Conservation (phyloP, 176 grass and related monocot species). For the Miscanthus lutarioriparius region DNA sequence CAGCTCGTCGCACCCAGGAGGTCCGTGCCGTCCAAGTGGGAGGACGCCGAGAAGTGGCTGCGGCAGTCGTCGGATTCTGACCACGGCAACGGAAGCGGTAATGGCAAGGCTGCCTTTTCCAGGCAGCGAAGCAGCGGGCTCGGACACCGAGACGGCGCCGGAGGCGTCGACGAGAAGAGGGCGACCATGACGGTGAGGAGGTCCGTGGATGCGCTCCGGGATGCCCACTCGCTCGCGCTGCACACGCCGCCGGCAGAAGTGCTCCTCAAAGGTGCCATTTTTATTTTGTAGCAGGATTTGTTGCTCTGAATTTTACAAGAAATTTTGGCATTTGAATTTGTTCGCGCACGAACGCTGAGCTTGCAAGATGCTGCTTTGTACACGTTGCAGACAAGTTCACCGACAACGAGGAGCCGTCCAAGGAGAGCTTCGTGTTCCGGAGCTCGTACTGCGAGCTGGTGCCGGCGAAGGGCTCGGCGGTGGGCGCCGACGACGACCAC, state of each 20-base stretch:
- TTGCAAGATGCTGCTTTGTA: background rate
- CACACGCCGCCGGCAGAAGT: slow-evolving; percentile 55
- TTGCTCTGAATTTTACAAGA: background rate
- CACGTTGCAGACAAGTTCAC: slow-evolving; percentile 84
- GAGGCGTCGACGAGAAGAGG: slow-evolving; percentile 29
- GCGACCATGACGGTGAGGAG: slow-evolving; percentile 22
- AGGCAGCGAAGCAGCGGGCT: slow-evolving; percentile 41
- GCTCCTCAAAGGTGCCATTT: slow-evolving; percentile 78
- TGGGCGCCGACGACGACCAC: background rate
- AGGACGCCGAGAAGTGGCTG: slow-evolving; percentile 98
- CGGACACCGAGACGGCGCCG: slow-evolving; percentile 28
- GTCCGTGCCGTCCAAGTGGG: slow-evolving; percentile 93
- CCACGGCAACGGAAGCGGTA: background rate
- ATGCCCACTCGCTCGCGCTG: slow-evolving; percentile 40
- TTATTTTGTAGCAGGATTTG: background rate
- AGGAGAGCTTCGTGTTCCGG: slow-evolving; percentile 70
- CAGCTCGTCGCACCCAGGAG: slow-evolving; percentile 51
- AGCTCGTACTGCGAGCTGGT: slow-evolving; percentile 45
- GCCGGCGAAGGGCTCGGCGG: slow-evolving; percentile 13
- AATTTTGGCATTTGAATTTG: background rate
- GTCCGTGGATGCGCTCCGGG: slow-evolving; percentile 41
- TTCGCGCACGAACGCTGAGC: background rate
- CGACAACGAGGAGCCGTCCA: slow-evolving; percentile 69
- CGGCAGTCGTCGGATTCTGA: slow-evolving; percentile 51
- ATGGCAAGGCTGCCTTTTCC: slow-evolving; percentile 35